Evolutionary conservation across 345 rosid genomes (phyloP).

Genomic region (Hibiscus syriacus): DNA sequence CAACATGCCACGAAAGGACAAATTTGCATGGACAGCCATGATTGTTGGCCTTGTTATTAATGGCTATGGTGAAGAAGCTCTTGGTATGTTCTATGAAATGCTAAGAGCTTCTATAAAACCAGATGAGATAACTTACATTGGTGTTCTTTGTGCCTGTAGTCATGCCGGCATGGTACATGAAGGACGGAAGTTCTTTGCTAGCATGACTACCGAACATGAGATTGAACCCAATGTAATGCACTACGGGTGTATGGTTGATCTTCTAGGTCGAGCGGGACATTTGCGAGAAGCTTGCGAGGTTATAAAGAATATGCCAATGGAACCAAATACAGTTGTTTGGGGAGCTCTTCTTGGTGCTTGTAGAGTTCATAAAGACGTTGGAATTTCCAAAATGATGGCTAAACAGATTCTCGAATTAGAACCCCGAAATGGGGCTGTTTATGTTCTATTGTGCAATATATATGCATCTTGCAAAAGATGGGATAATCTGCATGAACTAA

Average conservation of each 20-base stretch:
- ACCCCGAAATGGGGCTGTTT: conserved; percentile 42
- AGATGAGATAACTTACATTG: conserved; percentile 37
- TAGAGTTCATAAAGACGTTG: conserved; percentile 43
- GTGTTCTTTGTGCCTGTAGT: conserved; percentile 42
- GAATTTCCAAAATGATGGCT: conserved; percentile 42
- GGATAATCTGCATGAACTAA: conserved; percentile 31
- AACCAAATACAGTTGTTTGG: conserved; percentile 62
- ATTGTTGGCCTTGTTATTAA: conserved; percentile 61
- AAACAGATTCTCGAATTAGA: conserved; percentile 32
- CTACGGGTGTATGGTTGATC: conserved; percentile 64
- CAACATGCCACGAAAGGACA: conserved; percentile 41
- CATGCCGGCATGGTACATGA: conserved; percentile 37
- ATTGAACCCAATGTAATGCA: conserved; percentile 32
- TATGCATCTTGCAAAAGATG: conserved; percentile 47
- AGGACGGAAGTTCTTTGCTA: conserved; percentile 30
- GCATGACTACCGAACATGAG: conserved; percentile 32
- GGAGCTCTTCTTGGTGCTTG: conserved; percentile 60
- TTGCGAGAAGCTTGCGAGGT: conserved; percentile 40
- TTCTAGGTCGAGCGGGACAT: conserved; percentile 58
- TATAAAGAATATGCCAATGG: conserved; percentile 56
- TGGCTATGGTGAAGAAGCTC: conserved; percentile 46
- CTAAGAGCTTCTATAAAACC: conserved; percentile 43
- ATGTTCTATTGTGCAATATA: conserved; percentile 43
- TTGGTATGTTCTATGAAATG: conserved; percentile 47
- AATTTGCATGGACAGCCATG: conserved; percentile 59